Base-by-base conservation (phyloP, 2,329 filamentous ascomycete species). In the Curvularia sp. region DNA sequence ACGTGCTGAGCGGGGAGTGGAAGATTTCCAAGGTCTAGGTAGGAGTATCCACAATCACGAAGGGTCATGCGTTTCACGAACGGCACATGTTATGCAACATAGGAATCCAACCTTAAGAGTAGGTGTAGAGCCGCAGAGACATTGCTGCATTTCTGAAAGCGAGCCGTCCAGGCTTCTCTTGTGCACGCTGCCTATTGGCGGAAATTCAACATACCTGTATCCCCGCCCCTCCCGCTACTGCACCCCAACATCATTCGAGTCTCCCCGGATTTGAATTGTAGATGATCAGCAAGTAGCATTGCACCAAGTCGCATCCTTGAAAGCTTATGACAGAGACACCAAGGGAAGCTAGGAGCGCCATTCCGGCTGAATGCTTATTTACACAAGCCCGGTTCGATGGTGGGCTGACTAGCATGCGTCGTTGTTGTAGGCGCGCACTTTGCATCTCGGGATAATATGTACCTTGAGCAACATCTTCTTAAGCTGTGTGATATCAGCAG, bases 1-100 rank as follows among this genome's bases (percentile, higher is more conserved):
- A 72, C n/a, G 6, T 59, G 13, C 56, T 77, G 22, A 64, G 64
- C 13, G 76, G 75, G n/a, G 69, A 72, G 1, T 78, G 76, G 76
- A 73, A 73, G 48, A 65, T 77, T 9, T 56, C 68, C 30, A 72
- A 57, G 35, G 57, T 72, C 67, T 55, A 58, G 68, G 57, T 24
- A 24, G 22, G 4, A 24, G 22, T 24, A 20, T 41, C 52, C 30
- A 33, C 10, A 30, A 41, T 50, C 20, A 53, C 39, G 42, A 49
- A 42, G 41, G 51, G 55, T 39, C 12, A 39, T 39, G 26, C 31
- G 59, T 24, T 44, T 31, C 33, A 28, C 22, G 30, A 24, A 38
- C 10, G 30, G 22, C 18, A 22, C 12, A 10, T 38, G 18, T 26
- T 13, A 22, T 35, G 31, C 38, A 38, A 35, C 24, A 39, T 52